Evolutionary conservation across 306 rosid species (phyloP).

Genomic region (Inga oerstediana): DNA sequence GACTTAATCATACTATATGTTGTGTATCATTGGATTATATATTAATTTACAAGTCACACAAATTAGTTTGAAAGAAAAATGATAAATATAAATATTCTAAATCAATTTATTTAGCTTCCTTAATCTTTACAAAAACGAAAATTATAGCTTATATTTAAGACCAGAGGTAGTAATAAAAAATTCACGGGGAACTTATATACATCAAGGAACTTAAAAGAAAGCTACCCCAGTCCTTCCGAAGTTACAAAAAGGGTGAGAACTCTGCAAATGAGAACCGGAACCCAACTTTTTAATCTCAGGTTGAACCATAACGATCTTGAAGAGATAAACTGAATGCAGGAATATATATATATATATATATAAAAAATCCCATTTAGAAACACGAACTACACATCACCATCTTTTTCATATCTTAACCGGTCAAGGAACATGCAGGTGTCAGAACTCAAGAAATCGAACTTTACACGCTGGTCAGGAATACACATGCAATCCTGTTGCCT

Average conservation of each 20-base stretch:
- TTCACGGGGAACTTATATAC: not conserved
- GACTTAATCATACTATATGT: too few relatives aligned
- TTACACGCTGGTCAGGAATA: not conserved
- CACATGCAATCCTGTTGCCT: not conserved
- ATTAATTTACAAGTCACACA: too few relatives aligned
- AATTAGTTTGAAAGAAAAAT: too few relatives aligned
- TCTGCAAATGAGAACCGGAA: not conserved
- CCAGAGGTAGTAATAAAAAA: not conserved
- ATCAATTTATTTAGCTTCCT: too few relatives aligned
- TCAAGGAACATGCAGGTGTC: not conserved
- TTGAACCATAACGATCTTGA: slow-evolving; percentile 3
- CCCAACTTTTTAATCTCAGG: not conserved
- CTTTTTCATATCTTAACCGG: not conserved
- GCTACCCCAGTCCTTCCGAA: not conserved
- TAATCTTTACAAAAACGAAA: too few relatives aligned
- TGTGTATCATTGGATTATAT: too few relatives aligned
- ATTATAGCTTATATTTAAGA: too few relatives aligned
- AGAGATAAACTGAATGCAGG: not conserved
- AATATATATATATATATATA: not conserved
- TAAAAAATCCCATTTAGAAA: not conserved
- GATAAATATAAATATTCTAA: too few relatives aligned
- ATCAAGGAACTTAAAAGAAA: not conserved
- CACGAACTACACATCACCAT: not conserved
- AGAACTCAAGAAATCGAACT: not conserved
- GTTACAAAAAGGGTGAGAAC: not conserved